Percentiles rank a stretch among this genome's conserved stretches.
phyloP scores from a whole-genome alignment of 805 yeast genomes.

The Schizosaccharomyces octosporus region DNA sequence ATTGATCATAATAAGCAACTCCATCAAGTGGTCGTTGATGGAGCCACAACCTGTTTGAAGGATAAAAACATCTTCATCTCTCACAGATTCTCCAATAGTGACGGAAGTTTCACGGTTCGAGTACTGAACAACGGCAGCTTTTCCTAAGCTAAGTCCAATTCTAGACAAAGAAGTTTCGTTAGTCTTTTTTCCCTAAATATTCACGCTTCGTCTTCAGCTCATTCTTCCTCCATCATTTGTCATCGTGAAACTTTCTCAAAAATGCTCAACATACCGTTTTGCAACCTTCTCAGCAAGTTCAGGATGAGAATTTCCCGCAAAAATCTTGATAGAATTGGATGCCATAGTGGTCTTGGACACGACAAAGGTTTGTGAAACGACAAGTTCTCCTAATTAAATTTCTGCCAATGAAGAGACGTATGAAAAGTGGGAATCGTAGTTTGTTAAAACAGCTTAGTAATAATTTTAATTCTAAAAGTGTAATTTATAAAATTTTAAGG shows the following conservation, averaged over 20 bases:
- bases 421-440: neutral
- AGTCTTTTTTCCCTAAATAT: neutral
- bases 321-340: conserved; percentile 29
- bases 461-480: neutral
- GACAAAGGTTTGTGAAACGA: neutral
- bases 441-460: neutral
- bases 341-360: conserved; percentile 10
- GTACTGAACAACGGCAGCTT: conserved; percentile 61
- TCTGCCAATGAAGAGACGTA: neutral
- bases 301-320: conserved; percentile 34
- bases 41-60: conserved; percentile 67
- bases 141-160: conserved; percentile 43
- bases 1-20: conserved; percentile 65
- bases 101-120: conserved; percentile 78
- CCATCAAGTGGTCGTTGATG: conserved; percentile 69
- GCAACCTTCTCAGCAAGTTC: conserved; percentile 55
- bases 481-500: neutral
- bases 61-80: conserved; percentile 45
- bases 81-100: conserved; percentile 60
- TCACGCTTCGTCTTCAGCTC: neutral
- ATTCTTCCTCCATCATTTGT: neutral
- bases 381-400: neutral
- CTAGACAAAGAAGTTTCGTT: conserved; percentile 8
- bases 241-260: neutral
- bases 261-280: conserved; percentile 13